Conservation (phyloP, 2,329 filamentous ascomycete genomes). For the Blastomyces percursus region DNA sequence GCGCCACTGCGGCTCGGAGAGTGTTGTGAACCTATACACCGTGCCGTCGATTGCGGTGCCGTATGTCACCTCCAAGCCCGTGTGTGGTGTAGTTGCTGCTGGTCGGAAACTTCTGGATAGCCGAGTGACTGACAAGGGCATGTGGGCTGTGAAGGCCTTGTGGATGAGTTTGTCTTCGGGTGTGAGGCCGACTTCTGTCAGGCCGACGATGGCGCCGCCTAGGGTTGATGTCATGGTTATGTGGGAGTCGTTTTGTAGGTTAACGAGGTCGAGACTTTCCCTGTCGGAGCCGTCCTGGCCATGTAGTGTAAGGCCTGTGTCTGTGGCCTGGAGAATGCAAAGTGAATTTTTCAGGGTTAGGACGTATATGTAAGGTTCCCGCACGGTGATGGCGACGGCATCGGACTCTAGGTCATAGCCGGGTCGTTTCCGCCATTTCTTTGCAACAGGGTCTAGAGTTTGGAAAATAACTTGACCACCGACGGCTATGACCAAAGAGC, state of each 20-base stretch:
- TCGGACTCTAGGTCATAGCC: constrained; percentile 37
- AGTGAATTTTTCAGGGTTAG: constrained; percentile 46
- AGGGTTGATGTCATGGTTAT: constrained; percentile 41
- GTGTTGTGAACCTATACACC: constrained; percentile 56
- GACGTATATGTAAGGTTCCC: constrained; percentile 40
- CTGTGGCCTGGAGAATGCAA: constrained; percentile 34
- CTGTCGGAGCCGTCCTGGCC: constrained; percentile 25
- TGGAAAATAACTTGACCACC: constrained; percentile 36
- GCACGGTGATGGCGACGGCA: constrained; percentile 41
- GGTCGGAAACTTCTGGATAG: constrained; percentile 15
- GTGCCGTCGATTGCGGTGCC: constrained; percentile 61
- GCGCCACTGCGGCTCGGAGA: constrained; percentile 52
- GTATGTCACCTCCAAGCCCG: constrained; percentile 42
- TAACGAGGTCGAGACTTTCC: constrained; percentile 27
- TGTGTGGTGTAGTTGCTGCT: background rate
- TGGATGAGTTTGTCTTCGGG: constrained; percentile 25
- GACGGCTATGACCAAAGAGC: constrained; percentile 36
- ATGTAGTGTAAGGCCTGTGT: constrained; percentile 26
- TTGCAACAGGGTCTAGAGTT: constrained; percentile 31
- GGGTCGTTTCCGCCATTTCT: constrained; percentile 33
- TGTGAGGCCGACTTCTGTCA: constrained; percentile 19
- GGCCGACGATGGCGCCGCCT: constrained; percentile 41
- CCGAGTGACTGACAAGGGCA: constrained; percentile 27
- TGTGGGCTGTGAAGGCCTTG: constrained; percentile 21
- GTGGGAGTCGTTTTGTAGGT: constrained; percentile 32